Evolutionary conservation across 805 yeast species (phyloP), one percentile per base, ranked within the genome.

Genomic region (Sungouiella blattae): DNA sequence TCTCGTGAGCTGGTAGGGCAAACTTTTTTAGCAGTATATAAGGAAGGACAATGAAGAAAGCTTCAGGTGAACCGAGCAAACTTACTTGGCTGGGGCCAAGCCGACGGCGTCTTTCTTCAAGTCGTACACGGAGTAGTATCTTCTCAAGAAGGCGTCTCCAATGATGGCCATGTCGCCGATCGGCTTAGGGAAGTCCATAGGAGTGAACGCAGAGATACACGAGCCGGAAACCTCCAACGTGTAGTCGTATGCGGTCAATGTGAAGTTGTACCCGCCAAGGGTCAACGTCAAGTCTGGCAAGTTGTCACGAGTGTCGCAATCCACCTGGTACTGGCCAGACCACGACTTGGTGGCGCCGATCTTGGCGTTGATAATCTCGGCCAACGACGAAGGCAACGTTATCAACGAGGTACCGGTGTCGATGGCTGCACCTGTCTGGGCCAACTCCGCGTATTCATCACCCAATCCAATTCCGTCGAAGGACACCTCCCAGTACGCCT

Each of bases 401-500:
- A 93, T 84, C 63, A 93, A 76, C 24, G 98, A 91, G 46, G 98
- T 93, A 67, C 98, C 98, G 39, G 98, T 93, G 65, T 93, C 98
- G 58, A 93, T 88, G 43, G 96, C 96, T 54, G 97, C 98, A 62
- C 98, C 98, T 43, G 88, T 81, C 55, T 69, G 70, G 49, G 74
- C 77, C 55, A 93, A 78, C 51, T 73, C 77, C 33, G 98, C 96
- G 56, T 76, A 85, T 68, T 93, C 95, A 49, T 84, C 85, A 55
- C 98, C 98, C 45, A 93, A 75, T 28, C 89, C 86, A 60, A 93
- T 73, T 51, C 95, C 89, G 52, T 87, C 87, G 50, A 93, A 83
- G 51, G 83, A 78, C 41, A 93, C 98, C 74, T 93, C 98, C 98
- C 98, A 93, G 78, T 93, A 93, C 22, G 98, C 98, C 80, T 89